phyloP scores from a whole-genome alignment of 306 rosid genomes.

The Medicago ruthenica region DNA sequence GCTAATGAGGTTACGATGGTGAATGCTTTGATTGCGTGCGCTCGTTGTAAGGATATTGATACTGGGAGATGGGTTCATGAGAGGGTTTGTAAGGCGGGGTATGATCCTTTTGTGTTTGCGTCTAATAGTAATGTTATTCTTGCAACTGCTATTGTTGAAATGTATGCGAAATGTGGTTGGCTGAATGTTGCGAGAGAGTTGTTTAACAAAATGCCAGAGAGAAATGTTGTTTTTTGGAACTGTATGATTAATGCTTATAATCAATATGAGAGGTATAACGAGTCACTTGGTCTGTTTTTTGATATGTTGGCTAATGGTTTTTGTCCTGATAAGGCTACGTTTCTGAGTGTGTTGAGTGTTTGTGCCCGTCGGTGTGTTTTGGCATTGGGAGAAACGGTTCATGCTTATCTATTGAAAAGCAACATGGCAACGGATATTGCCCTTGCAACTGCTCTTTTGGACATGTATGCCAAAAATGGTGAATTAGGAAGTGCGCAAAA shows the following conservation, averaged over 20 bases:
- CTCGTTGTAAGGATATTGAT: conserved; percentile 63
- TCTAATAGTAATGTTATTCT: conserved; percentile 59
- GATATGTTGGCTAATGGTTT: conserved; percentile 51
- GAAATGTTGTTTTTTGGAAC: conserved; percentile 72
- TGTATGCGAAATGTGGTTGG: conserved; percentile 83
- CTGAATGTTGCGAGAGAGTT: conserved; percentile 61
- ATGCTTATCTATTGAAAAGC: conserved; percentile 59
- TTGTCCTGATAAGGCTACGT: conserved; percentile 62
- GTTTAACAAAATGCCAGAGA: conserved; percentile 69
- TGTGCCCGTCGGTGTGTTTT: conserved; percentile 59
- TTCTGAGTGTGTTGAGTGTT: conserved; percentile 59
- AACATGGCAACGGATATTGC: conserved; percentile 46
- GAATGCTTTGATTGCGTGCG: conserved; percentile 74
- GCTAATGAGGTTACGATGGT: conserved; percentile 82
- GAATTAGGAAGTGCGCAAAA: conserved; percentile 57
- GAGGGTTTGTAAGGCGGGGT: conserved; percentile 55
- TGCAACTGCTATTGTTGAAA: conserved; percentile 69
- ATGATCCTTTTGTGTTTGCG: conserved; percentile 58
- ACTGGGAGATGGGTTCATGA: conserved; percentile 62
- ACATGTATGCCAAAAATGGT: conserved; percentile 80
- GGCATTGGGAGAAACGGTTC: conserved; percentile 67
- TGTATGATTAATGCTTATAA: conserved; percentile 68
- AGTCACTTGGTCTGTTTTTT: conserved; percentile 57
- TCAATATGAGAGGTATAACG: conserved; percentile 56
- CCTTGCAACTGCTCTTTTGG: conserved; percentile 68